A percentile compares a stretch with the other conserved stretches of the same genome.
Conservation (phyloP, 352 stramenopile genomes). For the Globisporangium rhizosaccharum region DNA sequence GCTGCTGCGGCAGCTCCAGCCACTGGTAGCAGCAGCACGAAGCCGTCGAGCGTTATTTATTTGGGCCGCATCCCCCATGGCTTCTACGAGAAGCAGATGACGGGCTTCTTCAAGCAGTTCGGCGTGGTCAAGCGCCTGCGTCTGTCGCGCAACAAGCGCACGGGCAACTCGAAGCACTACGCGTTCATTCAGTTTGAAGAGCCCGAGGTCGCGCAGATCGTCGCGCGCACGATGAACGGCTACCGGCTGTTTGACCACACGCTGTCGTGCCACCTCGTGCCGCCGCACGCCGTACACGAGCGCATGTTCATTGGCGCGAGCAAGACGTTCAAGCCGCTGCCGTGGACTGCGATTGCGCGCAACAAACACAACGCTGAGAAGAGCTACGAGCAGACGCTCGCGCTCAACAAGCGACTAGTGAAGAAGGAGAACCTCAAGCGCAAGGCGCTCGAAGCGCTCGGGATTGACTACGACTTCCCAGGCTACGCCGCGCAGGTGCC, state of each 20-base stretch:
- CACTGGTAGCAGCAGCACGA: conserved; percentile 15
- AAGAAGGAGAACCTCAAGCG: conserved; percentile 77
- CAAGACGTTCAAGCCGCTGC: conserved; percentile 75
- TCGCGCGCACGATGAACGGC: conserved; percentile 93
- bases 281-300: conserved; percentile 81
- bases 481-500: conserved; percentile 63
- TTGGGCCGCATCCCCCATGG: conserved; percentile 93
- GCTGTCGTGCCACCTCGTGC: conserved; percentile 91
- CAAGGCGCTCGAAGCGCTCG: conserved; percentile 60
- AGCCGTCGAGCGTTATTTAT: conserved; percentile 92
- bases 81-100: conserved; percentile 96
- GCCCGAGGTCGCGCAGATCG: conserved; percentile 89
- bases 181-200: conserved; percentile 96
- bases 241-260: conserved; percentile 94
- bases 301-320: conserved; percentile 85
- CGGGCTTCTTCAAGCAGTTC: conserved; percentile 96
- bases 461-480: conserved; percentile 85
- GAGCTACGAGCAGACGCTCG: conserved; percentile 66
- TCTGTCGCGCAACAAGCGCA: conserved; percentile 94
- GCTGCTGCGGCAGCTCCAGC: conserved; percentile 12
- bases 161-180: conserved; percentile 93
- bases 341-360: conserved; percentile 61
- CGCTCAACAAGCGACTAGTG: conserved; percentile 68
- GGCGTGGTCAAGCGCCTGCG: conserved; percentile 87
- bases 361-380: conserved; percentile 78